Conservation (phyloP, 163 green algal genomes). For the Chlamydomonas reinhardtii region DNA sequence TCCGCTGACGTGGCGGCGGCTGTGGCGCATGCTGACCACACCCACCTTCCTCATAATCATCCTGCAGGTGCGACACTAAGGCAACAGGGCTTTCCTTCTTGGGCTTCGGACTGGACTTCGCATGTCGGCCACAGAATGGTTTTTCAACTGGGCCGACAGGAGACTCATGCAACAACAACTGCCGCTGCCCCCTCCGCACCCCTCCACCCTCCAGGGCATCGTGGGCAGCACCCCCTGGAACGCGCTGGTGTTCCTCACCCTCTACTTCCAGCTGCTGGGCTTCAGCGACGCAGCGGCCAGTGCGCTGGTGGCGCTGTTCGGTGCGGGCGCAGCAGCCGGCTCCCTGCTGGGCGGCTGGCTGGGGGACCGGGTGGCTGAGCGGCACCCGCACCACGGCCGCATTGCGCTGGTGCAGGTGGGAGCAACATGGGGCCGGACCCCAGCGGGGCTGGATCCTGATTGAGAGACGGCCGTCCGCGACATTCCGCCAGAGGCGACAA, state of each 20-base stretch:
- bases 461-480: too few species aligned
- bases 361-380: constrained; percentile 56
- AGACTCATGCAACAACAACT: too few species aligned
- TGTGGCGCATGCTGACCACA: constrained; percentile 58
- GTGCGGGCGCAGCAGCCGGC: constrained; percentile 70
- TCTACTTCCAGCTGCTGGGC: constrained; percentile 83
- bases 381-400: constrained; percentile 25
- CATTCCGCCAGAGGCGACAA: too few species aligned
- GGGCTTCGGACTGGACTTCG: too few species aligned
- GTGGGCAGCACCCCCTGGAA: constrained; percentile 88
- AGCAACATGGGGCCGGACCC: too few species aligned
- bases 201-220: constrained; percentile 74
- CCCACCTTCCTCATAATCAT: constrained; percentile 83
- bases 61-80: constrained; percentile 60
- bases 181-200: not conserved
- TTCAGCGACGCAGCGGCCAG: constrained; percentile 70
- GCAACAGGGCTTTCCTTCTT: too few species aligned
- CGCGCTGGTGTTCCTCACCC: constrained; percentile 86
- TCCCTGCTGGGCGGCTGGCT: constrained; percentile 73
- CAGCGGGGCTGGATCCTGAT: too few species aligned
- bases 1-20: constrained; percentile 24
- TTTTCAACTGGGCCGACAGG: too few species aligned
- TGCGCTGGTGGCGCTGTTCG: constrained; percentile 77
- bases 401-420: constrained; percentile 45
- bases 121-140: too few species aligned